A percentile compares a stretch with the other conserved stretches of the same genome.
Evolutionary conservation across 352 stramenopile genomes (phyloP).

Genomic region (Phytophthora pisi): DNA sequence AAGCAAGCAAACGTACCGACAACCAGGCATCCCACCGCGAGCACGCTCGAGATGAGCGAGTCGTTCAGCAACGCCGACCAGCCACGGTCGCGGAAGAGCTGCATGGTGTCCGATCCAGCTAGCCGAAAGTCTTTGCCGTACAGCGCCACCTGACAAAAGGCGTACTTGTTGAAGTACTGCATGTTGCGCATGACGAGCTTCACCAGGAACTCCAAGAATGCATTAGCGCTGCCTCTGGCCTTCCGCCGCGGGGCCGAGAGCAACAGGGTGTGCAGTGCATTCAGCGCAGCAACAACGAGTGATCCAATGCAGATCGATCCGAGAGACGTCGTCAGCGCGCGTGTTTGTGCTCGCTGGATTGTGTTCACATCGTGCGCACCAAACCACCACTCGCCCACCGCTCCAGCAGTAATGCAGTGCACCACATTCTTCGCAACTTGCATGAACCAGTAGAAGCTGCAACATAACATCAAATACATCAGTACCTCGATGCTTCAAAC

Average conservation of each 20-base stretch:
- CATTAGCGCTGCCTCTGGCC: constrained; percentile 64
- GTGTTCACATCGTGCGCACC: constrained; percentile 74
- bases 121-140: constrained; percentile 85
- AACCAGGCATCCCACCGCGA: constrained; percentile 75
- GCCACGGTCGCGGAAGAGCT: constrained; percentile 79
- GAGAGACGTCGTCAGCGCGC: constrained; percentile 74
- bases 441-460: constrained; percentile 85
- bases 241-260: constrained; percentile 74
- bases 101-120: constrained; percentile 79
- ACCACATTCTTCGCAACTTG: constrained; percentile 87
- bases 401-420: constrained; percentile 81
- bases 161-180: constrained; percentile 90
- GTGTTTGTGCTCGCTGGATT: constrained; percentile 67
- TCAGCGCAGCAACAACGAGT: constrained; percentile 74
- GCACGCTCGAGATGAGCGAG: constrained; percentile 77
- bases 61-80: constrained; percentile 85
- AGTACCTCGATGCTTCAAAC: not conserved
- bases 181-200: constrained; percentile 74
- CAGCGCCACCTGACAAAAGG: constrained; percentile 86
- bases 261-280: constrained; percentile 68
- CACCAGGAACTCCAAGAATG: constrained; percentile 84
- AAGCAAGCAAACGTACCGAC: constrained; percentile 55
- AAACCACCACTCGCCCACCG: constrained; percentile 89
- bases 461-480: not conserved
- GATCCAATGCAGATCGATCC: constrained; percentile 88